Conservation (phyloP, 169 alveolate genomes). For the Cryptosporidium ryanae region DNA sequence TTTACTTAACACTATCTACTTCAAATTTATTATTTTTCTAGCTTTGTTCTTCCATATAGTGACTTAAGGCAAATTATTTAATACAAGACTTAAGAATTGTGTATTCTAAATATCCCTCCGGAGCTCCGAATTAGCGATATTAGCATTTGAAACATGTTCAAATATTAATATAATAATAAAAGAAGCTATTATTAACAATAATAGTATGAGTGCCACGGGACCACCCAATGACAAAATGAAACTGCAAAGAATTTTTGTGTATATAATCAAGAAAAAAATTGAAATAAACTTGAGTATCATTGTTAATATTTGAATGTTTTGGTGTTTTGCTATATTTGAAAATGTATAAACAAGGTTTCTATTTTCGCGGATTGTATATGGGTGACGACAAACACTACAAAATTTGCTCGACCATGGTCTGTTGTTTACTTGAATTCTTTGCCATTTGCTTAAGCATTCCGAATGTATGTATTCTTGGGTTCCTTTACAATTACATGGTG, state of each 20-base stretch:
- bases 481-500: constrained; percentile 88
- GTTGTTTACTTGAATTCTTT: constrained; percentile 11
- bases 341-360: background rate
- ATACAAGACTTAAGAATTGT: too few species aligned
- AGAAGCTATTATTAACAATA: too few species aligned
- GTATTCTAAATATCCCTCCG: too few species aligned
- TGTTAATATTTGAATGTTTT: background rate
- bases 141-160: too few species aligned
- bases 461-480: constrained; percentile 86
- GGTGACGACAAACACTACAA: constrained; percentile 31
- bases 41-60: too few species aligned
- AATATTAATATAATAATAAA: too few species aligned
- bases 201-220: too few species aligned
- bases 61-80: too few species aligned
- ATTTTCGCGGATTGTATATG: constrained; percentile 3
- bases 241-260: background rate
- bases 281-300: background rate
- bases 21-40: too few species aligned
- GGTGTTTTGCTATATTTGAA: background rate
- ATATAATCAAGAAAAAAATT: background rate
- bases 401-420: constrained; percentile 56
- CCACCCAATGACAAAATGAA: background rate
- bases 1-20: too few species aligned
- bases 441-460: constrained; percentile 87
- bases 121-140: too few species aligned